These are phyloP conservation scores for Coemansia sp. DNA, from an alignment of 192 early-diverging fungal species.

Conservation along the genomic window DNA sequence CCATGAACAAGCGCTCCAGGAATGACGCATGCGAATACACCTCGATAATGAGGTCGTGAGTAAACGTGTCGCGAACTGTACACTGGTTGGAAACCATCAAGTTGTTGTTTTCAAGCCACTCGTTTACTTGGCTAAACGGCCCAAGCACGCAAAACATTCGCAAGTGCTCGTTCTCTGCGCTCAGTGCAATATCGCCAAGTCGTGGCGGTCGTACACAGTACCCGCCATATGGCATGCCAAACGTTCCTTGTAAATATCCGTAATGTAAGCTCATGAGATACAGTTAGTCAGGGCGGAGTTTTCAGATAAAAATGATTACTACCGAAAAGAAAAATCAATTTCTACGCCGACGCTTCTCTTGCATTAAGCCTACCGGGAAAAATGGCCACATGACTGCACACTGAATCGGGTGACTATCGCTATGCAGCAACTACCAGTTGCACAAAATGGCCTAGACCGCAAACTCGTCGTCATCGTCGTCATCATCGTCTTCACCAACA, in stretches of 20 bases:
- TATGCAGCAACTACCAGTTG: neutral
- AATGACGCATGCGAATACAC: constrained; percentile 31
- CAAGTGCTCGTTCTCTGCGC: constrained; percentile 22
- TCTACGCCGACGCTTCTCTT: neutral
- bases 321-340: neutral
- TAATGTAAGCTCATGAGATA: constrained; percentile 23
- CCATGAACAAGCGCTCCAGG: constrained; percentile 20
- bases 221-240: constrained; percentile 51
- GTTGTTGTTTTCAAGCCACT: constrained; percentile 29
- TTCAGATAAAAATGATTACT: neutral
- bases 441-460: neutral
- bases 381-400: neutral
- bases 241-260: constrained; percentile 50
- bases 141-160: constrained; percentile 48
- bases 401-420: neutral
- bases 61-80: constrained; percentile 31
- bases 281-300: neutral
- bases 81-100: constrained; percentile 17
- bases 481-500: neutral
- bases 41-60: constrained; percentile 39
- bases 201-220: constrained; percentile 31
- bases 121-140: constrained; percentile 19
- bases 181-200: constrained; percentile 23
- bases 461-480: constrained; percentile 21
- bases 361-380: neutral